These are phyloP conservation scores for Coemansia sp. DNA, from an alignment of 192 early-diverging fungal genomes.

Conservation along the genomic window DNA sequence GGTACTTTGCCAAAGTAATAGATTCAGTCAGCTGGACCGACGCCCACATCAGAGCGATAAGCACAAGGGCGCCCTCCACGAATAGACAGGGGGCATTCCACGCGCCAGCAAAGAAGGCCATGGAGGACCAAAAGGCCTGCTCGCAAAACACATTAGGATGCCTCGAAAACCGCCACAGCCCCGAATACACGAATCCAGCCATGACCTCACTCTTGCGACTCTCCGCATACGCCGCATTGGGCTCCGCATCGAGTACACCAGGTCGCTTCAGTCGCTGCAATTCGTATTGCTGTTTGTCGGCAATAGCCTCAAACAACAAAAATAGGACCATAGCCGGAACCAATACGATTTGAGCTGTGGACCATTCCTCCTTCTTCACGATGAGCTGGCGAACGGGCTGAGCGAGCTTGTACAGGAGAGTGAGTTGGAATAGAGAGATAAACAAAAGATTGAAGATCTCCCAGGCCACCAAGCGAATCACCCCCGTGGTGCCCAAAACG, in stretches of 20 bases:
- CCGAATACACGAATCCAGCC: slow-evolving; percentile 70
- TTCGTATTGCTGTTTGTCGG: slow-evolving; percentile 80
- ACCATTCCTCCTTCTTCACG: slow-evolving; percentile 14
- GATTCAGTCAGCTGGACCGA: slow-evolving; percentile 62
- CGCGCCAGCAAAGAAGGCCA: slow-evolving; percentile 6
- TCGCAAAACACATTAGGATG: slow-evolving; percentile 90
- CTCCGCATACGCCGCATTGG: background rate
- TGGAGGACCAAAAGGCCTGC: slow-evolving; percentile 61
- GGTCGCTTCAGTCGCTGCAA: slow-evolving; percentile 59
- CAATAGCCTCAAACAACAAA: slow-evolving; percentile 62
- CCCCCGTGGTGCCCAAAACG: background rate
- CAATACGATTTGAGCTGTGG: slow-evolving; percentile 50
- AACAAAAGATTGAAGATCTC: slow-evolving; percentile 68
- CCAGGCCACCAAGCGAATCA: slow-evolving; percentile 53
- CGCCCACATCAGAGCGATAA: slow-evolving; percentile 71
- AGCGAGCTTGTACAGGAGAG: slow-evolving; percentile 56
- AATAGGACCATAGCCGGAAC: slow-evolving; percentile 45
- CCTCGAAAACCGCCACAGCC: slow-evolving; percentile 70
- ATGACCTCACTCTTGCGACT: slow-evolving; percentile 45
- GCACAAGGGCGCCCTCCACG: slow-evolving; percentile 50
- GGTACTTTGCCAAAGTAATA: slow-evolving; percentile 71
- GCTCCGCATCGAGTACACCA: background rate
- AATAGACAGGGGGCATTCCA: slow-evolving; percentile 53
- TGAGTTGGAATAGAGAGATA: slow-evolving; percentile 71
- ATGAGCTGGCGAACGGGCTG: slow-evolving; percentile 17